Base-by-base conservation (phyloP, 78 protist species). In the Dictyostelium firmibasis region DNA sequence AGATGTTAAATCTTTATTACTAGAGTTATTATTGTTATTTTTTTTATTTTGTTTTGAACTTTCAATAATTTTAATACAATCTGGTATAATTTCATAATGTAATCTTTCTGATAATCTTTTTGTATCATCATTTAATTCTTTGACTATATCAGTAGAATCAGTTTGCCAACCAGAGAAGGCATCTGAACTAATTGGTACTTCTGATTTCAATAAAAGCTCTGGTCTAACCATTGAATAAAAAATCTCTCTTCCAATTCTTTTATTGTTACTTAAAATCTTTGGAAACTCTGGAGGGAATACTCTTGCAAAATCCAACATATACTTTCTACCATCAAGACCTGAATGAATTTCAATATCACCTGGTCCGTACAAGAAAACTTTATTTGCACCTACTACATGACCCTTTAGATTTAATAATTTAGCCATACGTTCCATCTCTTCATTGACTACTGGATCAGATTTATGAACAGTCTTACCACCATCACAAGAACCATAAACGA, bases 401-500 rank as follows among this genome's bases (percentile, higher is more conserved):
- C 82, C 92, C 50, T 27, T 81, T 7, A 92, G 31, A 38, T 92
- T 92, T 25, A 92, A n/a, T 11, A 50, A 2, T 23, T 44, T 47
- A 11, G 84, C 67, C 64, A 85, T 60, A 47, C 92, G 43, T 11
- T 74, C 86, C 96, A 92, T 92, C 27, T 85, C 91, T 27, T 43
- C 9, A 29, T 81, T 50, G 1, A 92, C 41, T 3, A 13, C n/a
- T 16, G 60, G 41, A 77, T 92, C 89, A 3, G 60, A 41, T 31
- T 74, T 33, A 36, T 77, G 86, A 29, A 92, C 77, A 0, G 88
- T 92, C 4, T 43, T 29, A 23, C 96, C 96, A n/a, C 91, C 96
- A 72, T 92, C 96, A 79, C 79, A 38, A 9, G 86, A 78, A 43
- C 97, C 97, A 72, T 94, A 94, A 0, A 94, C 97, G 29, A 94